Base-by-base conservation (phyloP, 192 early-diverging fungal species). In the Kickxella alabastrina region DNA sequence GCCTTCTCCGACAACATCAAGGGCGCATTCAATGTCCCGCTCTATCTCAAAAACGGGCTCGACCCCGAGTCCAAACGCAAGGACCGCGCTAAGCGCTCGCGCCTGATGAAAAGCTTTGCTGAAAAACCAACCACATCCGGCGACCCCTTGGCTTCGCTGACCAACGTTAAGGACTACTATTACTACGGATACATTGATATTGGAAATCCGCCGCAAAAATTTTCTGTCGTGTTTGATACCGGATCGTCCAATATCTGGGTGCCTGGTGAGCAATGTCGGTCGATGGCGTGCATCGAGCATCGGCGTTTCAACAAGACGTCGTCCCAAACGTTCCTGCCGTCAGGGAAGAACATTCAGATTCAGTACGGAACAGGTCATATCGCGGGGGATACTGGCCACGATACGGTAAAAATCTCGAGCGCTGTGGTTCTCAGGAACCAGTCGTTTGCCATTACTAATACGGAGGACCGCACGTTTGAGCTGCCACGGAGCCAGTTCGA, bases 341-440 rank as follows among this genome's bases (percentile, higher is more conserved):
- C 54, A 15, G 22, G 38, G 4, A 54, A 76, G 27, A 78, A 81
- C 43, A 96, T 99, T 77, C 84, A 89, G 29, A 95, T 99, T 61
- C 92, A 86, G 47, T 99, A 99, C 52, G 95, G 95, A 29, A 83
- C 85, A 27, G 97, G 95, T 14, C 82, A 87, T 12, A 81, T 99
- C 34, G 94, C 97, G 49, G 97, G 97, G 18, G 82, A 97, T 49
- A 87, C 97, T 49, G 87, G 85, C 64, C 65, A 75, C 37, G 93
- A 96, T 44, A 75, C 57, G 1, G 57, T 75, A 17, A 60, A 65
- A 23, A 59, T 75, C 9, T 39, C 77, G 5, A 60, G 52, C 10
- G 48, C 57, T 2, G 62, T 75, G 21, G 34, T 54, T 5, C 51
- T 77, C 14, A 54, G 40, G 1, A 75, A 68, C 46, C 79, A 80